These are phyloP conservation scores for Brassica cretica DNA, from an alignment of 345 rosid species.

Conservation along the genomic window DNA sequence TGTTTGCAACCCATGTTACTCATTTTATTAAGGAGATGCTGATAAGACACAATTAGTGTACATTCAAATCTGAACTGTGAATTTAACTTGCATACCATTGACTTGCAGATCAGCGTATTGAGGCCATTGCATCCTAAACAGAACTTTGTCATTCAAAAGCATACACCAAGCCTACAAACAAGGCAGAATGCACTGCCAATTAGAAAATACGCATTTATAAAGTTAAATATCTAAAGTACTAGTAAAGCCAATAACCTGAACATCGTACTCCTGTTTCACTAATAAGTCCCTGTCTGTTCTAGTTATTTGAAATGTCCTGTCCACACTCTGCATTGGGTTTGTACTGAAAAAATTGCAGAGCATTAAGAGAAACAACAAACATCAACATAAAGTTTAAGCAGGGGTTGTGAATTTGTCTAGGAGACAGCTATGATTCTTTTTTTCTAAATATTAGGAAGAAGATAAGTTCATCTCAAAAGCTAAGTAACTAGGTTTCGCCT, in stretches of 20 bases:
- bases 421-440: not conserved
- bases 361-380: conserved; percentile 17
- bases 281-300: conserved; percentile 72
- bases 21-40: conserved; percentile 5
- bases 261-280: conserved; percentile 63
- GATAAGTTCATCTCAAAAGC: conserved; percentile 13
- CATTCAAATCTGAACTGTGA: not conserved
- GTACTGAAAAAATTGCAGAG: conserved; percentile 49
- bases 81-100: conserved; percentile 64
- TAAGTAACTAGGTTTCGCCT: conserved; percentile 7
- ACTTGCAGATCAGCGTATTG: conserved; percentile 86
- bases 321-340: conserved; percentile 66
- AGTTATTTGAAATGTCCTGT: conserved; percentile 67
- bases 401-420: conserved; percentile 7
- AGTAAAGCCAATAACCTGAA: conserved; percentile 58
- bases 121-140: conserved; percentile 99
- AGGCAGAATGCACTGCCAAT: conserved; percentile 21
- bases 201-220: conserved; percentile 2
- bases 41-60: conserved; percentile 5
- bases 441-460: conserved; percentile 8
- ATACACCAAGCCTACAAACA: conserved; percentile 87
- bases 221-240: conserved; percentile 1
- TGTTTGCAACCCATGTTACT: conserved; percentile 1
- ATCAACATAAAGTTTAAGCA: not conserved
- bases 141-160: conserved; percentile 96